Evolutionary conservation across 2,329 filamentous ascomycete genomes (phyloP), one percentile per base, ranked within the genome.

Genomic region (Xylaria sp.): DNA sequence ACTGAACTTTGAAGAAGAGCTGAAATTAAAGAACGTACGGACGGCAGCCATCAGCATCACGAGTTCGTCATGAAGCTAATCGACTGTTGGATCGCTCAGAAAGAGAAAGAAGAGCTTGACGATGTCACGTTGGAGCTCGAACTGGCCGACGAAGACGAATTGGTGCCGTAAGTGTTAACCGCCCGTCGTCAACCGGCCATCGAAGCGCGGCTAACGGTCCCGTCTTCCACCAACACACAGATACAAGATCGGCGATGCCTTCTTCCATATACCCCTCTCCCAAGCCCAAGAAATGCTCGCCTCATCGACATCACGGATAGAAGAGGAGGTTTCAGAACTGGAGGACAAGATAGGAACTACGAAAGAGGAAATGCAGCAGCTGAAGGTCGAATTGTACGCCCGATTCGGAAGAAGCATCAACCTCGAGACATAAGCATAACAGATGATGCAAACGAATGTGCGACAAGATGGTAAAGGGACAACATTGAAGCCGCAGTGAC

Each of bases 331-430:
- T 18, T 85, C 87, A 23, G 85, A 83, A 69, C 83, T 98, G 64
- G 94, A 98, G 81, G 92, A 94, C 62, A 92, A 91, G 78, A 82
- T 98, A 48, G 84, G 87, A 64, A 86, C 86, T 2, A 86, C 97
- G 62, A 91, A 91, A 65, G 94, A 97, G 73, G 93, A 98, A 79
- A 94, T 98, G 92, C 88, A 90, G 71, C 87, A 92, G 80, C 86
- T 99, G 73, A 99, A 99, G 85, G 92, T 97, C 68, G 90, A 93
- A 71, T 84, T 99, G 70, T 99, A 99, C 82, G 94, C 94, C 41
- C 90, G 97, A 71, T 99, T 99, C 82, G 96, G 96, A 65, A 90
- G 92, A 81, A 97, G 94, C 80, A 99, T 99, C 85, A 99, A 99
- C 82, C 86, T 98, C 73, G 96, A 99, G 82, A 93, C 92, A 75